These are phyloP conservation scores for Gymnopilus dilepis DNA, from an alignment of 768 basidiomycete species.

Conservation along the genomic window DNA sequence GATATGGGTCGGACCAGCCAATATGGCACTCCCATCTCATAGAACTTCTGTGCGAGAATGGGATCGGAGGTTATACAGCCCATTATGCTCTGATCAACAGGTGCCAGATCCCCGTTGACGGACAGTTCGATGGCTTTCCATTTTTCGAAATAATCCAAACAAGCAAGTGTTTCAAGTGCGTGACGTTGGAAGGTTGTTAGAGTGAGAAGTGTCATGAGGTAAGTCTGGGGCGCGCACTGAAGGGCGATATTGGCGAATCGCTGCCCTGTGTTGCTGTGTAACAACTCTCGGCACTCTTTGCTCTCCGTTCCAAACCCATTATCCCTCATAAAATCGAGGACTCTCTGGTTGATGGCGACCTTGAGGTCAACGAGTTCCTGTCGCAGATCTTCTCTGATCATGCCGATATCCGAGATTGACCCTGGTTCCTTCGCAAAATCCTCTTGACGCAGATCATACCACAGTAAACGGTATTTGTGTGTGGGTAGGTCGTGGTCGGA, in stretches of 20 bases:
- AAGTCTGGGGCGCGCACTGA: neutral
- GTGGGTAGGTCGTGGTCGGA: neutral
- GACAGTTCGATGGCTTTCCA: neutral
- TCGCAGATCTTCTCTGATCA: neutral
- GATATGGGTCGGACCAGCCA: slow-evolving; percentile 3
- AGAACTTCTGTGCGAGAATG: neutral
- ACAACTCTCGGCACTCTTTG: neutral
- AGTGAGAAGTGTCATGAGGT: neutral
- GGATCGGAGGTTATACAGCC: neutral
- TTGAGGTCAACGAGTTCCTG: neutral
- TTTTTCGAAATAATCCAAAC: neutral
- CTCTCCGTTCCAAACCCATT: neutral
- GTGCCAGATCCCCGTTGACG: neutral
- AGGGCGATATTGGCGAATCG: neutral
- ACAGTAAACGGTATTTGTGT: neutral
- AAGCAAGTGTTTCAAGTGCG: slow-evolving; percentile 1
- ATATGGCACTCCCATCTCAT: neutral
- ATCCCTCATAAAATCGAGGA: too few relatives aligned
- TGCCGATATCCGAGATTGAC: neutral
- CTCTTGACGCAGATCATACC: neutral
- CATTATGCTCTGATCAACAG: neutral
- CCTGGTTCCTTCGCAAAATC: neutral
- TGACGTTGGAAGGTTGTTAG: slow-evolving; percentile 4
- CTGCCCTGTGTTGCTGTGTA: neutral
- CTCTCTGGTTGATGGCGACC: neutral